Evolutionary conservation across 331 rosid genomes (phyloP), one percentile per base, ranked within the genome.

Genomic region (Quercus lobata): DNA sequence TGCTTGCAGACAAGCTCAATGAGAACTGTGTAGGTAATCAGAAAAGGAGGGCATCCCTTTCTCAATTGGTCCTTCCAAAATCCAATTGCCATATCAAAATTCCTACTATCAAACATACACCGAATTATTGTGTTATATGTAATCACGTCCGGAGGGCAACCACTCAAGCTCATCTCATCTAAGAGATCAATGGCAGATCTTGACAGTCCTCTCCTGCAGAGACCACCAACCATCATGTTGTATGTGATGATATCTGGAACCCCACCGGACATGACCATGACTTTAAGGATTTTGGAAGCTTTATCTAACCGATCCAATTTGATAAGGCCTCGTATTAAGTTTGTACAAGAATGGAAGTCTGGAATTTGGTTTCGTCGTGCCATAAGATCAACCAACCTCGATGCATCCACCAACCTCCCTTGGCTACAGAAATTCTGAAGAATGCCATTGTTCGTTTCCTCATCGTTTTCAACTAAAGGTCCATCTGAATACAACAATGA

Each of bases 21-120:
- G 61, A 95, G 93, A 75, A 95, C 86, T 0, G 94, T 85, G 86
- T 85, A 92, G 58, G 97, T 92, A 57, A 93, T 85, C 78, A 89
- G 62, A 90, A 87, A 91, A 77, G 98, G 98, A 87, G 92, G 95
- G 80, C 88, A 89, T 17, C 97, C 98, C 80, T 84, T 91, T 84
- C 90, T 86, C 81, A 95, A 66, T 79, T 91, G 97, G 76, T 87
- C 93, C 91, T 89, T 92, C 97, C 97, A 92, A 82, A 92, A 92
- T 70, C 73, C 82, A 77, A 95, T 78, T 17, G 98, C 98, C 79
- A 87, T 86, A 22, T 85, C 84, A 22, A 72, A 87, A 72, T 85
- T 78, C 78, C 93, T 87, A 49, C 63, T 68, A 15, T 85, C 88
- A 87, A 85, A 95, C 88, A 91, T 82, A 80, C 82, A 52, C 30